phyloP scores from a whole-genome alignment of 257 asterid genomes.

The Salvia rosmarinus region DNA sequence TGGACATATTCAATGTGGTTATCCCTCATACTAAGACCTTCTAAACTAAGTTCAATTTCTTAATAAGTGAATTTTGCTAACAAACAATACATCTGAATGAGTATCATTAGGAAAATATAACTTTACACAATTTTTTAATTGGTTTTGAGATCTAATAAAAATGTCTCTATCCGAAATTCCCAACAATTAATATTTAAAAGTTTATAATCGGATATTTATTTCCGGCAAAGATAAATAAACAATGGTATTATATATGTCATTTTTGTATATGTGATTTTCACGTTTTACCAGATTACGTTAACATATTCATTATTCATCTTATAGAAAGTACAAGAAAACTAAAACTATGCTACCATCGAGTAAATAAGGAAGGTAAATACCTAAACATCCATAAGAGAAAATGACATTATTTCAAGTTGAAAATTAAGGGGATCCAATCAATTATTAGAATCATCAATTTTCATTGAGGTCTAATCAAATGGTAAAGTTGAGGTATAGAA shows the following conservation, averaged over 20 bases:
- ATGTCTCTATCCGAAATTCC: too few relatives aligned
- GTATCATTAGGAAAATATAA: too few relatives aligned
- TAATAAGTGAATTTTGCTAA: too few relatives aligned
- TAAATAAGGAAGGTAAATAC: neutral
- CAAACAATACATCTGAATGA: too few relatives aligned
- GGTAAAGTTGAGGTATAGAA: too few relatives aligned
- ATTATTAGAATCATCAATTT: neutral
- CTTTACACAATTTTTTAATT: too few relatives aligned
- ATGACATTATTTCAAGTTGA: neutral
- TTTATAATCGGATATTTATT: neutral
- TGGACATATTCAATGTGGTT: too few relatives aligned
- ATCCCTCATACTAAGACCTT: too few relatives aligned
- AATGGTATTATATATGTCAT: neutral
- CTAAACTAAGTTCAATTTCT: too few relatives aligned
- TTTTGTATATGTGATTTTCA: neutral
- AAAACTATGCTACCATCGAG: neutral
- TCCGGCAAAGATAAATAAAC: too few relatives aligned
- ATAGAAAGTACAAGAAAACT: neutral
- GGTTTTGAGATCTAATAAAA: too few relatives aligned
- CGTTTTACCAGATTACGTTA: neutral
- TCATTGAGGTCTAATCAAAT: too few relatives aligned
- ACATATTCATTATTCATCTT: neutral
- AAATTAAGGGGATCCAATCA: neutral
- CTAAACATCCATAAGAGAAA: neutral
- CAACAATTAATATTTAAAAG: neutral